Base-by-base conservation (phyloP, 805 yeast species). In the Zygosaccharomyces bisporus region DNA sequence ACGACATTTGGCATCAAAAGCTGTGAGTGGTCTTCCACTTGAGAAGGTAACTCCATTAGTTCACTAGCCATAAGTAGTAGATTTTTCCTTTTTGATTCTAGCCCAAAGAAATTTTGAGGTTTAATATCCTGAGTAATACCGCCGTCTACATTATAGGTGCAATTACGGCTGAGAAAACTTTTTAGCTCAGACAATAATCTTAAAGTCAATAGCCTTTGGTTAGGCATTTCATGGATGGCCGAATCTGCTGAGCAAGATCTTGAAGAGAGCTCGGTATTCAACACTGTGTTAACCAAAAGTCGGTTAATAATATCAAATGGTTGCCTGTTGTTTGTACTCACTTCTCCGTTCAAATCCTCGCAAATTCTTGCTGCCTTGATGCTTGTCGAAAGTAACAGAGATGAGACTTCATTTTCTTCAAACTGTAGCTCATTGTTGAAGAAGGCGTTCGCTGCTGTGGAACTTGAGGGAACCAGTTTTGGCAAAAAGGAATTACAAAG, bases 401-500 rank as follows among this genome's bases (percentile, higher is more conserved):
- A 14, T 5, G 43, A 12, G 4, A 39, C 3, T 0, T 38, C 20
- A 7, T 29, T 43, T 10, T 25, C 12, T 5, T 20, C 12, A 13
- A 23, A n/a, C 19, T 31, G 25, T 16, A 36, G 35, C 16, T 37
- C 25, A n/a, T 32, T 18, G 17, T 40, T 42, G 32, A 49, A 48
- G 34, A 49, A 50, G 6, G 32, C 45, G 3, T 41, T 42, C 5
- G 34, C 35, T 9, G 34, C 12, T 34, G 45, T 43, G 23, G 30
- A 37, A 20, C 44, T 47, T 10, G 39, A 44, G n/a, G 45, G 34
- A 20, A 23, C 34, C 3, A 53, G 21, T 27, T 85, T 70, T 0
- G 98, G 99, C 34, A 91, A 67, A 59, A 91, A 88, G 47, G 83
- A 74, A 58, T 91, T 91, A 58, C 84, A 85, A 35, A 91, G 70